A percentile compares a stretch with the other conserved stretches of the same genome.
These are phyloP conservation scores for Polytrichum commune DNA, from an alignment of 225 moss, liverwort and hornwort species.

Conservation along the genomic window DNA sequence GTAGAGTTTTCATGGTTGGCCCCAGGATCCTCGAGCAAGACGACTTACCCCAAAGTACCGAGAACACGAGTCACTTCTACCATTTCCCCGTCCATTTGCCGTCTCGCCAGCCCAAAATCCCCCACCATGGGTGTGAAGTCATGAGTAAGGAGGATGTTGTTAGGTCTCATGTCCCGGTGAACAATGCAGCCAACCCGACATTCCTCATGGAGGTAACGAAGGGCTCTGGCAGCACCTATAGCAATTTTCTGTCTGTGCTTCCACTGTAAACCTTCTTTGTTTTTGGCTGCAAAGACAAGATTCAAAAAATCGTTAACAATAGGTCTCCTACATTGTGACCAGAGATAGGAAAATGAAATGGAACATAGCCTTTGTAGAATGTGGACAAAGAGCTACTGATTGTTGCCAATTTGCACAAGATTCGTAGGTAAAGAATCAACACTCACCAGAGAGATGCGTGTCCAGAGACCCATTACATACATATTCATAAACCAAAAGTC, in stretches of 20 bases:
- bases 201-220: slow-evolving; percentile 64
- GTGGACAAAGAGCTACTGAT: too few species aligned
- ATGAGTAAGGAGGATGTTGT: slow-evolving; percentile 68
- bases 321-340: too few species aligned
- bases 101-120: slow-evolving; percentile 75
- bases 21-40: neutral
- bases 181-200: slow-evolving; percentile 73
- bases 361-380: too few species aligned
- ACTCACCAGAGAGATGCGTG: slow-evolving; percentile 58
- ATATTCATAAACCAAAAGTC: slow-evolving; percentile 61
- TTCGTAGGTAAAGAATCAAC: too few species aligned
- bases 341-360: too few species aligned
- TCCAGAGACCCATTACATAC: slow-evolving; percentile 67
- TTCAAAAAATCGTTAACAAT: too few species aligned
- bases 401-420: too few species aligned
- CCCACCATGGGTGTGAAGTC: slow-evolving; percentile 75
- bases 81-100: slow-evolving; percentile 60
- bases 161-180: slow-evolving; percentile 70
- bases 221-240: slow-evolving; percentile 57
- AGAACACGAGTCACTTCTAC: slow-evolving; percentile 79
- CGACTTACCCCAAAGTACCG: slow-evolving; percentile 68
- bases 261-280: slow-evolving; percentile 53
- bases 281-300: slow-evolving; percentile 38
- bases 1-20: too few species aligned
- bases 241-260: slow-evolving; percentile 63